Evolutionary conservation across 306 rosid species (phyloP).

Genomic region (Macrotyloma uniflorum): DNA sequence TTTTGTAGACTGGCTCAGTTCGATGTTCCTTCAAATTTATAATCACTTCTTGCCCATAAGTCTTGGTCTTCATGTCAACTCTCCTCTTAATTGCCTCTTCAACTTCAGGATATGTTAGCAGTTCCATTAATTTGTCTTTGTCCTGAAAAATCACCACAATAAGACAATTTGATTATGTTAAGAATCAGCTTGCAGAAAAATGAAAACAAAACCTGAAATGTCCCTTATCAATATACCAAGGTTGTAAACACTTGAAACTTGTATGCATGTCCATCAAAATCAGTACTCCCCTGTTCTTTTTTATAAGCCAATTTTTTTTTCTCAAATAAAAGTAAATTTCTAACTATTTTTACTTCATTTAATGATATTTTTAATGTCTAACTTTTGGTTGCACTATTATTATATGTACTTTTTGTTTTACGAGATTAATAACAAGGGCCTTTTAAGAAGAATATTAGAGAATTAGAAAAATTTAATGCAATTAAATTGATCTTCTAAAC

Average conservation of each 20-base stretch:
- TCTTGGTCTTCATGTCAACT: slow-evolving; percentile 76
- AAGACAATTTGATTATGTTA: slow-evolving; percentile 2
- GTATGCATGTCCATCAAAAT: slow-evolving; percentile 29
- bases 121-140: slow-evolving; percentile 69
- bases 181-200: slow-evolving; percentile 27
- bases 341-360: too few species aligned
- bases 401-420: too few species aligned
- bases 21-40: slow-evolving; percentile 46
- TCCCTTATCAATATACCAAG: neutral
- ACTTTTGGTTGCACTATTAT: too few species aligned
- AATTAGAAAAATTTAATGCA: too few species aligned
- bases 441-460: too few species aligned
- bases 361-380: too few species aligned
- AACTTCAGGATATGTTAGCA: slow-evolving; percentile 73
- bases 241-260: neutral
- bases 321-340: too few species aligned
- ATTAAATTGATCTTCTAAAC: too few species aligned
- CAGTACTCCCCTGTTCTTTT: too few species aligned
- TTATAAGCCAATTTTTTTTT: too few species aligned
- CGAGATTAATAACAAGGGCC: too few species aligned
- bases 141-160: slow-evolving; percentile 55
- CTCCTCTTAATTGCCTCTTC: slow-evolving; percentile 75
- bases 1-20: slow-evolving; percentile 70
- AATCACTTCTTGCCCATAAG: slow-evolving; percentile 79
- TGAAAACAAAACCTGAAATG: neutral